Base-by-base conservation (phyloP, 2,329 filamentous ascomycete species). In the Apiospora arundinis region DNA sequence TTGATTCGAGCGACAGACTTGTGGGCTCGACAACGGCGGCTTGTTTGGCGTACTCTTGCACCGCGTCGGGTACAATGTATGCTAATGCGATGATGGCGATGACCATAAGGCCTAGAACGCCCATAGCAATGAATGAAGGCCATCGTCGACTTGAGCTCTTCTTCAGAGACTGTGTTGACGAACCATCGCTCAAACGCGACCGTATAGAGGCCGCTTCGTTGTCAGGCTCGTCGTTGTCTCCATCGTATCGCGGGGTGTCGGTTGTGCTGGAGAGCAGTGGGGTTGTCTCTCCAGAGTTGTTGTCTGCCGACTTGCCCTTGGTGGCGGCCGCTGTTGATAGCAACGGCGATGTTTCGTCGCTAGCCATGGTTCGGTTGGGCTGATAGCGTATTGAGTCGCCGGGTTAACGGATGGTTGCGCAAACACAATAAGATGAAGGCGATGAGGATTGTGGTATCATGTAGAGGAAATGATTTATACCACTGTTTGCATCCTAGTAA, bases 11-110 rank as follows among this genome's bases (percentile, higher is more conserved):
- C 1, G 95, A 94, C 25, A 99, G 83, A 75, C 92, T 93, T 7
- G 92, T 95, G 1, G 96, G 94, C 78, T 95, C 90, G 75, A 99
- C 89, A 23, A 95, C 90, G 32, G 92, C 87, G 3, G 95, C 94
- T 80, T 95, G 87, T 82, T 95, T 92, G 67, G 93, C 93, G 81
- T 99, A 99, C 79, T 94, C 89, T 81, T 97, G 91, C 14, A 97
- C 90, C 9, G 92, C 90, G 21, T 92, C 91, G 1, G 95, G 95
- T 0, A 92, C 89, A 70, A 97, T 88, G 82, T 97, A 97, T 21
- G 91, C 94, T 70, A 95, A 84, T 21, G 92, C 82, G 72, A 98
- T 91, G 75, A 97, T 94, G 40, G 87, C 80, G 28, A 95, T 76
- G 7, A 92, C 85, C 8, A 91, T 77, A 1, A 89, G 75, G 67